These are phyloP conservation scores for Rhododendron griersonianum DNA, from an alignment of 148 eudicot species.

Conservation along the genomic window DNA sequence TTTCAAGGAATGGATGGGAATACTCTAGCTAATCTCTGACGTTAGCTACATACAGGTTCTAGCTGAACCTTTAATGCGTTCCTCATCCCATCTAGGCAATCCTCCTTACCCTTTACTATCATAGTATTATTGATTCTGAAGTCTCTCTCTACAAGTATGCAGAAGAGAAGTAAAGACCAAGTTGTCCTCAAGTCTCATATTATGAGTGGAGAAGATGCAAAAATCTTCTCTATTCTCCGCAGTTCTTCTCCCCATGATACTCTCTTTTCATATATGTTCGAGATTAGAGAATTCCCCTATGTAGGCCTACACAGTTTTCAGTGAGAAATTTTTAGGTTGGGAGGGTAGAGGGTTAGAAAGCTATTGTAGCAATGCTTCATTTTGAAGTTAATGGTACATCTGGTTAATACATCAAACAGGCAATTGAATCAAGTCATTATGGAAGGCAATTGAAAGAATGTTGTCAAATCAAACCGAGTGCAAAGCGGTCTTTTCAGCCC, in stretches of 20 bases:
- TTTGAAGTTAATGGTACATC: not conserved
- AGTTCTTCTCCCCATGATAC: not conserved
- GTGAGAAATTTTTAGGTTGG: not conserved
- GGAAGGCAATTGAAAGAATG: not conserved
- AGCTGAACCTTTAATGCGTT: not conserved
- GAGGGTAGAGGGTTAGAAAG: not conserved
- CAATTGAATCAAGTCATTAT: not conserved
- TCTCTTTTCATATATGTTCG: not conserved
- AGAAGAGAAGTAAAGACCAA: not conserved
- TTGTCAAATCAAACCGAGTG: not conserved
- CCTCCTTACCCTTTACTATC: not conserved
- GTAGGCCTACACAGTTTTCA: not conserved
- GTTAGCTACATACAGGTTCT: not conserved
- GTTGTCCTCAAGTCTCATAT: not conserved
- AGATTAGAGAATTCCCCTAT: not conserved
- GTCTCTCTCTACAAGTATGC: not conserved
- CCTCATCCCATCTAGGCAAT: not conserved
- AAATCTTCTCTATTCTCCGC: not conserved
- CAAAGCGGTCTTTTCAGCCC: not conserved
- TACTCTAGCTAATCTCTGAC: not conserved
- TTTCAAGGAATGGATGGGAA: not conserved
- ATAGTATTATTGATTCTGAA: not conserved
- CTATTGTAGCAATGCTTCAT: not conserved
- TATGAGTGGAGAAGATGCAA: not conserved
- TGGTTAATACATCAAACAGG: not conserved